A percentile compares a stretch with the other conserved stretches of the same genome.
phyloP scores from a whole-genome alignment of 2,329 filamentous ascomycete genomes.

The Orbilia oligospora region DNA sequence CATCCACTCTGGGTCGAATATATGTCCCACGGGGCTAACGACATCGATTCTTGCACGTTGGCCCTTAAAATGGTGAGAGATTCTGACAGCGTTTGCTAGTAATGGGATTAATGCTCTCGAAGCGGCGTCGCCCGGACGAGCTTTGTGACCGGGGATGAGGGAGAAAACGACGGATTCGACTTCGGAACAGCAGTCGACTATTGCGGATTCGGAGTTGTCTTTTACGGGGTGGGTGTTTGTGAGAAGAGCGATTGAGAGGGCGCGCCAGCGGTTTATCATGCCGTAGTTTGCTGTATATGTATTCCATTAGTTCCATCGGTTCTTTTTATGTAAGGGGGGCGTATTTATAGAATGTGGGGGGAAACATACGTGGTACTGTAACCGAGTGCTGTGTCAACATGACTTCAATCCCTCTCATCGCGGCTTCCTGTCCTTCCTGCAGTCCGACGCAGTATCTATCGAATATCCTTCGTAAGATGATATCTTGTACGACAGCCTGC shows the following conservation, averaged over 20 bases:
- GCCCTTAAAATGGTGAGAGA: constrained; percentile 57
- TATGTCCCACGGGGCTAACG: constrained; percentile 48
- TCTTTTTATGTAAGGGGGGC: not conserved
- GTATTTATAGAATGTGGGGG: not conserved
- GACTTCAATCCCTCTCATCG: constrained; percentile 47
- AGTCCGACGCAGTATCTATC: constrained; percentile 56
- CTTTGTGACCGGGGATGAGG: constrained; percentile 53
- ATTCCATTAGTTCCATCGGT: too few species aligned
- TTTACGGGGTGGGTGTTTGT: constrained; percentile 52
- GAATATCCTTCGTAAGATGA: constrained; percentile 51
- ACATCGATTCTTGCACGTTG: constrained; percentile 57
- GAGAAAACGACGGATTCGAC: constrained; percentile 60
- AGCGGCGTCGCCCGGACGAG: constrained; percentile 49
- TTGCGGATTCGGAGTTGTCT: constrained; percentile 52
- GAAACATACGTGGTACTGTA: constrained; percentile 33
- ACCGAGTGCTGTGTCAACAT: constrained; percentile 38
- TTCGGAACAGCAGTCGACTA: constrained; percentile 60
- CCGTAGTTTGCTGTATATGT: constrained; percentile 55
- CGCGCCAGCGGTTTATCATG: constrained; percentile 60
- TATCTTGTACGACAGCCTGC: constrained; percentile 60
- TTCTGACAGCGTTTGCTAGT: constrained; percentile 47
- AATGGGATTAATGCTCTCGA: constrained; percentile 53
- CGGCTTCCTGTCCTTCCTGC: constrained; percentile 41
- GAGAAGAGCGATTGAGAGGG: constrained; percentile 51
- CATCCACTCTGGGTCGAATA: constrained; percentile 60